Evolutionary conservation across 2,329 filamentous ascomycete genomes (phyloP).

Genomic region (Fusarium sp.): DNA sequence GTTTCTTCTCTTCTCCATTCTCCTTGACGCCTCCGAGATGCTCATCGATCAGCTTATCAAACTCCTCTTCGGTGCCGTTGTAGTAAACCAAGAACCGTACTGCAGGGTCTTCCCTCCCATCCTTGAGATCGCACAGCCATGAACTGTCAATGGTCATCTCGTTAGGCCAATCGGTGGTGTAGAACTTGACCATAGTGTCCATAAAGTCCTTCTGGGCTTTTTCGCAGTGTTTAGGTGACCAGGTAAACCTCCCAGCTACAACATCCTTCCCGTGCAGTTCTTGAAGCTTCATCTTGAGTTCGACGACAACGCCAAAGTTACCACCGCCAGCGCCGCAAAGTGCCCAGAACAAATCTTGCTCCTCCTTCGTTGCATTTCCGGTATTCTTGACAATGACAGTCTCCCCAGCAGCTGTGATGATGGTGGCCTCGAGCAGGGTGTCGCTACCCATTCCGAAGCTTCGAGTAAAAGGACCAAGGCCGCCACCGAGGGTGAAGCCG

Average conservation of each 20-base stretch:
- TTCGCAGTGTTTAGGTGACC: constrained; percentile 16
- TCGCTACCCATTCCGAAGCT: constrained; percentile 32
- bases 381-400: constrained; percentile 8
- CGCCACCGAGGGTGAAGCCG: constrained; percentile 54
- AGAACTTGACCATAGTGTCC: constrained; percentile 43
- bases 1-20: not conserved
- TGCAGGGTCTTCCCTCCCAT: not conserved
- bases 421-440: constrained; percentile 1
- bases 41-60: constrained; percentile 12
- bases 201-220: not conserved
- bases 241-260: constrained; percentile 43
- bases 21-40: not conserved
- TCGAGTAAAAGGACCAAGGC: constrained; percentile 49
- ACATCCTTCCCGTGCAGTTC: constrained; percentile 22
- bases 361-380: constrained; percentile 23
- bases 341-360: constrained; percentile 52
- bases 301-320: constrained; percentile 54
- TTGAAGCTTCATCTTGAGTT: constrained; percentile 45
- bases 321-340: constrained; percentile 55
- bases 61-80: constrained; percentile 11
- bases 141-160: constrained; percentile 45
- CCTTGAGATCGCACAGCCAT: constrained; percentile 30
- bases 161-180: constrained; percentile 41
- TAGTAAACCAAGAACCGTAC: constrained; percentile 32
- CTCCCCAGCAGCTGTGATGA: constrained; percentile 4